Percentiles rank a stretch among this genome's conserved stretches.
Evolutionary conservation across 106 monocot genomes (phyloP).

Genomic region (Dioscorea zingiberensis): DNA sequence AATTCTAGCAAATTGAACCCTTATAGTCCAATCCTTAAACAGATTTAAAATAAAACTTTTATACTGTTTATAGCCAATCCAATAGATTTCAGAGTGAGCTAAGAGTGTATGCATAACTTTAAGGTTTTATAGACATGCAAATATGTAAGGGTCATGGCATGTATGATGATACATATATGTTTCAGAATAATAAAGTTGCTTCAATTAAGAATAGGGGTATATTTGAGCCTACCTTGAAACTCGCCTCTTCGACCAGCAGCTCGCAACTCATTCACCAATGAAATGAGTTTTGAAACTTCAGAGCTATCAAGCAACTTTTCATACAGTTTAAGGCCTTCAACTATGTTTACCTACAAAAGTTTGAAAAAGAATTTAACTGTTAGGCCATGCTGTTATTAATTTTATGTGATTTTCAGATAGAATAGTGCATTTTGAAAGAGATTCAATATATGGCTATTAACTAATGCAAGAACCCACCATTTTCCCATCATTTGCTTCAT

Average conservation of each 20-base stretch:
- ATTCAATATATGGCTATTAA: not conserved
- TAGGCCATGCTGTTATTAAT: not conserved
- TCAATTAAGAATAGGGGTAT: not conserved
- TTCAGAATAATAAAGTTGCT: not conserved
- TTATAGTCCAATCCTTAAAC: too few species aligned
- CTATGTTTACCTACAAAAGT: constrained; percentile 53
- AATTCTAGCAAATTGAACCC: too few species aligned
- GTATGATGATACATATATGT: not conserved
- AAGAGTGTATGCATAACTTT: not conserved
- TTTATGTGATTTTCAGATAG: not conserved
- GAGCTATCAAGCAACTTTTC: constrained; percentile 47
- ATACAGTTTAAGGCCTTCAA: constrained; percentile 74
- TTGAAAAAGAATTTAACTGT: not conserved
- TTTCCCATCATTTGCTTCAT: constrained; percentile 48
- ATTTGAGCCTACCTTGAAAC: constrained; percentile 38
- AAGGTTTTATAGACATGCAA: not conserved
- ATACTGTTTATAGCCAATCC: not conserved
- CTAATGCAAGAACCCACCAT: constrained; percentile 27
- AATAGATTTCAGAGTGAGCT: not conserved
- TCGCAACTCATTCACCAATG: constrained; percentile 53
- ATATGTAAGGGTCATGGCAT: not conserved
- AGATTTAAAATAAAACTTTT: not conserved
- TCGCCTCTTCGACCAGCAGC: constrained; percentile 54
- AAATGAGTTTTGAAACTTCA: constrained; percentile 42
- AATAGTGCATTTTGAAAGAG: not conserved